phyloP scores from a whole-genome alignment of 2,329 filamentous ascomycete species.

The Alternaria infectoria region DNA sequence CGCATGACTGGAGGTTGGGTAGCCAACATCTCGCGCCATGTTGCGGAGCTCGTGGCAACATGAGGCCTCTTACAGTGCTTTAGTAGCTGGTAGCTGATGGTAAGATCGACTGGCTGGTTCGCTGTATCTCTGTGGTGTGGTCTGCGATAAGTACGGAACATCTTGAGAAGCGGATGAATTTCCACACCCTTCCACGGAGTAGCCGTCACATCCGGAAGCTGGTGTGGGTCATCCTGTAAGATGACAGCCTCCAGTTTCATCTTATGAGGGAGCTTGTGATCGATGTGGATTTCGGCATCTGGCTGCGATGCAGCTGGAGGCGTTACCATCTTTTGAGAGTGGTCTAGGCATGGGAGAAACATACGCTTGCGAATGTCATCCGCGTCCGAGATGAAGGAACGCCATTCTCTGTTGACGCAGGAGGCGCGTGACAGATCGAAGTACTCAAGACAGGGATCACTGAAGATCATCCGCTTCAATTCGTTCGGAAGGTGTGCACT shows the following conservation, averaged over 20 bases:
- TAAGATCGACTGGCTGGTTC: not conserved
- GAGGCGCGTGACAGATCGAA: not conserved
- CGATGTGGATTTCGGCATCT: not conserved
- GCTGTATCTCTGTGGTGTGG: fast-evolving
- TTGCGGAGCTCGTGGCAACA: not conserved
- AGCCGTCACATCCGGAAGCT: not conserved
- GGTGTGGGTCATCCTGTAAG: not conserved
- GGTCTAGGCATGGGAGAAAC: not conserved
- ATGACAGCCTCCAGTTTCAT: not conserved
- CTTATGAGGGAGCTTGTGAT: not conserved
- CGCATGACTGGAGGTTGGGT: not conserved
- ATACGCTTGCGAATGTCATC: not conserved
- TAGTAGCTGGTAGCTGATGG: not conserved
- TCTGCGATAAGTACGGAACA: not conserved
- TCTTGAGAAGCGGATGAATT: not conserved
- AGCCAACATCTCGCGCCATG: not conserved
- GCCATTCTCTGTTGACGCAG: not conserved
- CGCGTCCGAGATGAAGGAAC: not conserved
- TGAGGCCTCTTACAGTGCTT: not conserved
- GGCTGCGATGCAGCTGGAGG: not conserved
- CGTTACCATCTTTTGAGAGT: not conserved
- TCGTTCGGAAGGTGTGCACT: not conserved
- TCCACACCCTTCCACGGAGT: not conserved
- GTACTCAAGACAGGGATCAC: not conserved
- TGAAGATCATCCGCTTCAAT: not conserved